Evolutionary conservation across 192 early-diverging fungal species (phyloP), one percentile per base, ranked within the genome.

Genomic region (Entophlyctis luteolus): DNA sequence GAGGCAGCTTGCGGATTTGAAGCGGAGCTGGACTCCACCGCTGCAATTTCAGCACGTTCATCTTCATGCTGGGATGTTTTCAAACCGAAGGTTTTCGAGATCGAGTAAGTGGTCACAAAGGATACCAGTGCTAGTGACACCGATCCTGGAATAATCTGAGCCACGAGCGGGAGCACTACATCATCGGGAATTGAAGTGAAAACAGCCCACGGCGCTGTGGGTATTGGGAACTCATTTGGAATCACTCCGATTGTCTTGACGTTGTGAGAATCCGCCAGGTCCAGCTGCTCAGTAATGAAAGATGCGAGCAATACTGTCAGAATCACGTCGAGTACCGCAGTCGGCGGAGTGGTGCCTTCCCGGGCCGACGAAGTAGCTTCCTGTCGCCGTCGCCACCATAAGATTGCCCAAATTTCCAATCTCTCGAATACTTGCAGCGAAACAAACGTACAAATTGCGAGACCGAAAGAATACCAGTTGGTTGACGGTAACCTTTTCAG

Each of bases 41-140:
- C n/a, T n/a, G n/a, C n/a, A n/a, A n/a, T n/a, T n/a, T n/a, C n/a
- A n/a, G n/a, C n/a, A n/a, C n/a, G n/a, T n/a, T n/a, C n/a, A n/a
- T n/a, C n/a, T n/a, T n/a, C n/a, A n/a, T n/a, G n/a, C n/a, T n/a
- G n/a, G n/a, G 50, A 25, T n/a, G 25, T n/a, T 28, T 58, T 63
- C 4, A n/a, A 1, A 27, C 20, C 54, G 35, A 68, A 68, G 2
- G 67, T 68, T 59, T 68, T 68, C 28, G 55, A 31, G 55, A 68
- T 68, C 20, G 67, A 68, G 23, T 47, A 55, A 4, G 67, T 68
- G 36, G 55, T 59, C 8, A 68, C 67, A 34, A 57, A 68, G 31
- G 38, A 38, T 3, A 68, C 67, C 8, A 58, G 46, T 4, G 55
- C 67, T 8, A 68, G 55, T 4, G 55, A 57, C 22, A 55, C 29